These are phyloP conservation scores for Tilletia walkeri DNA, from an alignment of 1,284 basidiomycete species.

Conservation along the genomic window DNA sequence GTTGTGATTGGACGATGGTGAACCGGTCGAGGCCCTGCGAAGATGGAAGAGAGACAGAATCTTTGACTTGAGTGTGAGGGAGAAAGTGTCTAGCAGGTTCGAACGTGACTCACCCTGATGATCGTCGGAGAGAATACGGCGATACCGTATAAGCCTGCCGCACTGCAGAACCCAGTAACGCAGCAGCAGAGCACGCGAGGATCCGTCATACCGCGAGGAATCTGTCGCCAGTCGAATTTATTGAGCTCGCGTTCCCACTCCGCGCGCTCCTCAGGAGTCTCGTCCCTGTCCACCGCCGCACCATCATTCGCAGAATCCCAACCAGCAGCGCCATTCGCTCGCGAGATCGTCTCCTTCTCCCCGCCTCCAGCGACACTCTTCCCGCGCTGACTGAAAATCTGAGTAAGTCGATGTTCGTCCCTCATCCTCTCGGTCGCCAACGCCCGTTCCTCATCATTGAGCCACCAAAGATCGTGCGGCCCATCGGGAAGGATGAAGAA, in stretches of 20 bases:
- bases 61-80: not conserved
- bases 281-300: not conserved
- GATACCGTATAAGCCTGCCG: conserved; percentile 37
- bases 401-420: not conserved
- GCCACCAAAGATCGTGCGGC: conserved; percentile 37
- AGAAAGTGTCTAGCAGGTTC: not conserved
- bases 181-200: conserved; percentile 34
- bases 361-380: not conserved
- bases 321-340: not conserved
- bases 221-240: conserved; percentile 28
- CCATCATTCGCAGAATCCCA: not conserved
- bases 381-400: not conserved
- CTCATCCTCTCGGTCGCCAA: conserved; percentile 33
- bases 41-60: not conserved
- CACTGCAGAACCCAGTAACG: conserved; percentile 36
- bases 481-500: conserved; percentile 41
- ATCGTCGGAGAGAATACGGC: conserved; percentile 50
- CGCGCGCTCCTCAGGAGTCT: conserved; percentile 14
- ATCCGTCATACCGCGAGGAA: conserved; percentile 37
- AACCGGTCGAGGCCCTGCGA: conserved; percentile 31
- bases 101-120: conserved; percentile 27
- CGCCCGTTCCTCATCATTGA: conserved; percentile 33
- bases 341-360: not conserved
- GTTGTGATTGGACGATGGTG: conserved; percentile 33
- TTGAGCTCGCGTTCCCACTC: conserved; percentile 8